A percentile compares a stretch with the other conserved stretches of the same genome.
phyloP scores from a whole-genome alignment of 2,329 filamentous ascomycete genomes.

The Botrytis fragariae region DNA sequence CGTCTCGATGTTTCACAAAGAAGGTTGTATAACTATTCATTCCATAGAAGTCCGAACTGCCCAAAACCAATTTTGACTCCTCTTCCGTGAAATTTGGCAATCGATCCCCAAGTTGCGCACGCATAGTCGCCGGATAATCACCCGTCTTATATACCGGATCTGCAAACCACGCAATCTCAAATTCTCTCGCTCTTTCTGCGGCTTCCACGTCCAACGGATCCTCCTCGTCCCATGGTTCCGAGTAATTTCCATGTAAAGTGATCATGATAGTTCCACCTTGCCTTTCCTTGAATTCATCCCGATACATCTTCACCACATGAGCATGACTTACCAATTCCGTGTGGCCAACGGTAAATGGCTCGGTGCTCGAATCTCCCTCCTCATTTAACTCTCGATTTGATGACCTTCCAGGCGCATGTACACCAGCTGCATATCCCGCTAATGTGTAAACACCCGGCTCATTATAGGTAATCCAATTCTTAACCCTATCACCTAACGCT shows the following conservation, averaged over 20 bases:
- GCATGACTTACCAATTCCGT: slow-evolving; percentile 78
- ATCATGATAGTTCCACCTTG: slow-evolving; percentile 78
- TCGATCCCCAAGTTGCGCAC: slow-evolving; percentile 73
- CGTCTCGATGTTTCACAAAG: slow-evolving; percentile 71
- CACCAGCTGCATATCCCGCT: slow-evolving; percentile 72
- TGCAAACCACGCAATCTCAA: slow-evolving; percentile 81
- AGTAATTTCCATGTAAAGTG: slow-evolving; percentile 67
- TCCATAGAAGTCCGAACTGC: slow-evolving; percentile 86
- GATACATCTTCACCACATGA: slow-evolving; percentile 73
- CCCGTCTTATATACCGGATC: slow-evolving; percentile 77
- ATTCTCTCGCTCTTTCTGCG: slow-evolving; percentile 75
- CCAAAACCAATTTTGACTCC: slow-evolving; percentile 67
- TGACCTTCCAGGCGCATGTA: slow-evolving; percentile 76
- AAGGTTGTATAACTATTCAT: slow-evolving; percentile 92
- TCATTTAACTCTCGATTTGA: slow-evolving; percentile 68
- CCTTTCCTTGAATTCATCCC: slow-evolving; percentile 71
- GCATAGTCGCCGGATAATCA: slow-evolving; percentile 79
- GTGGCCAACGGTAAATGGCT: slow-evolving; percentile 80
- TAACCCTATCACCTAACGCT: slow-evolving; percentile 65
- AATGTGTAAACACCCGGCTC: slow-evolving; percentile 83
- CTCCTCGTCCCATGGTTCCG: slow-evolving; percentile 73
- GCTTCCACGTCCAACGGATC: slow-evolving; percentile 73
- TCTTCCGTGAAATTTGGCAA: slow-evolving; percentile 68
- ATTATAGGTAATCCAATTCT: slow-evolving; percentile 87
- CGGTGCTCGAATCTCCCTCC: slow-evolving; percentile 69